Percentiles rank a stretch among this genome's conserved stretches.
phyloP scores from a whole-genome alignment of 116 monocot species.

The Trichopus zeylanicus region DNA sequence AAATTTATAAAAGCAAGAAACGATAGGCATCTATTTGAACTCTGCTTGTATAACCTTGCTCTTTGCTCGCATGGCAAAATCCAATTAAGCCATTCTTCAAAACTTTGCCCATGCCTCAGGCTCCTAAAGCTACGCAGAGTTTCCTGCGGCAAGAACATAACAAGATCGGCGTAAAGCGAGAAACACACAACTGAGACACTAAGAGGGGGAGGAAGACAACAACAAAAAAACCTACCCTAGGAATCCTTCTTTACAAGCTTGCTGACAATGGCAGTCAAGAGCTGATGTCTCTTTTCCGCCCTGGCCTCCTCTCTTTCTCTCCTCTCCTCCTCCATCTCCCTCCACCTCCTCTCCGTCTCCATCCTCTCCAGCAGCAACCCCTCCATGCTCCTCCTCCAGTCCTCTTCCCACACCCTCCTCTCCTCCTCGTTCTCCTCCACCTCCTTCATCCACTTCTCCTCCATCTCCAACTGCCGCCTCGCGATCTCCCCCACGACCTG shows the following conservation, averaged over 20 bases:
- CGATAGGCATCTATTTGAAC: too few species aligned
- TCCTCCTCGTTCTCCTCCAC: slow-evolving; percentile 41
- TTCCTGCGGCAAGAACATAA: too few species aligned
- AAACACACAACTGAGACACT: too few species aligned
- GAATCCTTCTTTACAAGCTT: slow-evolving; percentile 19
- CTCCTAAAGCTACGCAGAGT: too few species aligned
- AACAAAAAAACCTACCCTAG: too few species aligned
- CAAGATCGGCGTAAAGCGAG: too few species aligned
- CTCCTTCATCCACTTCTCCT: slow-evolving; percentile 30
- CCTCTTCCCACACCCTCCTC: slow-evolving; percentile 33
- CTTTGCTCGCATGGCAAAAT: too few species aligned
- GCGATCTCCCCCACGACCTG: slow-evolving; percentile 25
- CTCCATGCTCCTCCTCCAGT: slow-evolving; percentile 44
- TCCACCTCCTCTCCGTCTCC: slow-evolving; percentile 34
- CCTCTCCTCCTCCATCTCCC: slow-evolving; percentile 52
- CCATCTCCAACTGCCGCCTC: slow-evolving; percentile 35
- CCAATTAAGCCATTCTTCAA: too few species aligned
- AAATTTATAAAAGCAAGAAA: too few species aligned
- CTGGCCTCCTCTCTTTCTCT: slow-evolving; percentile 30
- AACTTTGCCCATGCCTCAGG: too few species aligned
- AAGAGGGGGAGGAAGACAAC: too few species aligned
- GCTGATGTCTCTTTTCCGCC: slow-evolving; percentile 31
- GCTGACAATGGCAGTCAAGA: slow-evolving; percentile 30
- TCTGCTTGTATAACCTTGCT: too few species aligned
- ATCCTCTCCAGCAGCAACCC: slow-evolving; percentile 28